phyloP scores from a whole-genome alignment of 1,139 yeast genomes.

The Kurtzmaniella quercitrusa region DNA sequence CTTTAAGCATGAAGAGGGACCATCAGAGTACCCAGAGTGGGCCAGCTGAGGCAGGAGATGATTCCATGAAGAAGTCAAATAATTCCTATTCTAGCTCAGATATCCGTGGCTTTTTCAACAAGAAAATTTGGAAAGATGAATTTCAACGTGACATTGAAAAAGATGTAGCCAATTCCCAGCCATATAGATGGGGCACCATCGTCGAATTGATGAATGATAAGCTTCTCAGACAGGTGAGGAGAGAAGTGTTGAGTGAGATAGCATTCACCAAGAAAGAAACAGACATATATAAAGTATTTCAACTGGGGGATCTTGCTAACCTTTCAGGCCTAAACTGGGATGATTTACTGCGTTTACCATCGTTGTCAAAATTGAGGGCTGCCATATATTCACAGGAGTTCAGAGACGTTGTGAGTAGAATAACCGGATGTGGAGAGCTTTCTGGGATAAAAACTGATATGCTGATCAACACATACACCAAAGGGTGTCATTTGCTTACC shows the following conservation, averaged over 20 bases:
- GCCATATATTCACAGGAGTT: slow-evolving; percentile 85
- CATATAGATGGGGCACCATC: slow-evolving; percentile 89
- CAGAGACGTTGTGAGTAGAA: slow-evolving; percentile 72
- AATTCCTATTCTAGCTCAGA: slow-evolving; percentile 27
- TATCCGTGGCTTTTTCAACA: slow-evolving; percentile 48
- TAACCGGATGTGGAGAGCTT: slow-evolving; percentile 85
- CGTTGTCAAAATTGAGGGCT: slow-evolving; percentile 70
- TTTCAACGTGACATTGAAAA: slow-evolving; percentile 39
- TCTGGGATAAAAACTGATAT: slow-evolving; percentile 89
- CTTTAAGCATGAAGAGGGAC: background rate
- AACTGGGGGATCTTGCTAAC: slow-evolving; percentile 94
- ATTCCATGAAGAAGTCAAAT: slow-evolving; percentile 16
- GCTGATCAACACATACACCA: slow-evolving; percentile 85
- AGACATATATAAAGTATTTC: slow-evolving; percentile 91
- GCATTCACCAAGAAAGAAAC: slow-evolving; percentile 95
- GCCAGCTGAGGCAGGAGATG: slow-evolving; percentile 6
- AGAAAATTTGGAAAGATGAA: slow-evolving; percentile 47
- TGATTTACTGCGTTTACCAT: slow-evolving; percentile 70
- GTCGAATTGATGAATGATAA: slow-evolving; percentile 69
- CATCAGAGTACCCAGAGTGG: background rate
- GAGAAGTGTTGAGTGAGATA: slow-evolving; percentile 76
- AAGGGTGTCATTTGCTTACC: slow-evolving; percentile 89
- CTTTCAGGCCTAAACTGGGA: slow-evolving; percentile 77
- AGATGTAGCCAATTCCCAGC: slow-evolving; percentile 52
- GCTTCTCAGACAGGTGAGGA: slow-evolving; percentile 70